Base-by-base conservation (phyloP, 1,284 basidiomycete species). In the Cutaneotrichosporon cutaneum region DNA sequence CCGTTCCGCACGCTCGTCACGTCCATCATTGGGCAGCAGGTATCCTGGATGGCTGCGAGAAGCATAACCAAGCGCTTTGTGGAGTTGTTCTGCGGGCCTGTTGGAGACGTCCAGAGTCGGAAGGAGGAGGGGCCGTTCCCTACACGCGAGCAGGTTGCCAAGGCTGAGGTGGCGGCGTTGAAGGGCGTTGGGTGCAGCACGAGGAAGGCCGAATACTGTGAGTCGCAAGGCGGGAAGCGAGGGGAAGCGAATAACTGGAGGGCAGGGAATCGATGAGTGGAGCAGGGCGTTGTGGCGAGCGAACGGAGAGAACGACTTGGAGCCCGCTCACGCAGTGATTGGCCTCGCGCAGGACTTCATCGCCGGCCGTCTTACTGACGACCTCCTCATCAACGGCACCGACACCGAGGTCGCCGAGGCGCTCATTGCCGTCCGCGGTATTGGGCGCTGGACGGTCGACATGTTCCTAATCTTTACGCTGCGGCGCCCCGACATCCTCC, bases 381-480 rank as follows among this genome's bases (percentile, higher is more conserved):
- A 86, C 64, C 88, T 88, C 70, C 79, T 95, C 7, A 78, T 87
- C 14, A 80, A 85, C 60, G 88, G 88, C 8, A 81, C 84, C 56
- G 90, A 93, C 67, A 87, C 90, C 60, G 86, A 90, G 70, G 82
- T 94, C 6, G 82, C 85, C 4, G 82, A 87, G 63, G 86, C 90
- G 78, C 82, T 95, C 21, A 88, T 86, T 27, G 87, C 86, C 68
- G 88, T 93, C 7, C 82, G 88, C 67, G 92, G 92, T 0, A 90
- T 93, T 63, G 91, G 91, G 53, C 83, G 77, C 62, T 79, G 79
- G 76, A 80, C 77, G 82, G 89, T 92, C 16, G 87, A 92, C 73
- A 93, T 94, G 92, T 94, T 94, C 73, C 85, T 90, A 13, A 90
- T 94, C 62, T 94, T 94, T 78, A 89, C 90, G 1, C 82, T 92